Conservation (phyloP, 2,329 filamentous ascomycete genomes). For the Didymellaceae sp. region DNA sequence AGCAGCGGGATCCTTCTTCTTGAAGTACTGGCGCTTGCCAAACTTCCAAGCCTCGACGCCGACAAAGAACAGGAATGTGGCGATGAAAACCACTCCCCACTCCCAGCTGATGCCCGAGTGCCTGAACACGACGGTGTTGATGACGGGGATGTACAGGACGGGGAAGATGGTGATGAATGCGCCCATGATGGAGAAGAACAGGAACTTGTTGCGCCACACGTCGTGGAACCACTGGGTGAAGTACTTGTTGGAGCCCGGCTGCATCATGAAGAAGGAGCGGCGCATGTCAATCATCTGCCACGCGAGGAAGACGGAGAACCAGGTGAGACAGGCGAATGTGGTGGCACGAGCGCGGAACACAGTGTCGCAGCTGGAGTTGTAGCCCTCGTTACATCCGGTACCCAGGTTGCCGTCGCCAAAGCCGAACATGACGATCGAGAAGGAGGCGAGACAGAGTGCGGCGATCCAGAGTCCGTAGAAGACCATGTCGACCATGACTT, state of each 20-base stretch:
- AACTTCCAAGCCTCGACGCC: conserved; percentile 73
- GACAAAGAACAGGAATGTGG: conserved; percentile 67
- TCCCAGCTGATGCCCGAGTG: conserved; percentile 72
- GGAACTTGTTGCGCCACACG: conserved; percentile 74
- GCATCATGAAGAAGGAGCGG: conserved; percentile 76
- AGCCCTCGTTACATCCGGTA: conserved; percentile 40
- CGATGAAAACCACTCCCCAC: conserved; percentile 71
- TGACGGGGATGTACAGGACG: conserved; percentile 67
- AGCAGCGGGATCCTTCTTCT: conserved; percentile 30
- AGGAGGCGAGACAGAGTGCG: conserved; percentile 41
- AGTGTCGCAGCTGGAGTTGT: conserved; percentile 34
- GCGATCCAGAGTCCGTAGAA: conserved; percentile 46
- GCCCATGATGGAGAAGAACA: conserved; percentile 54
- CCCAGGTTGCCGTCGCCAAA: conserved; percentile 43
- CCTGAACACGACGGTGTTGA: conserved; percentile 70
- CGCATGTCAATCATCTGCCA: conserved; percentile 76
- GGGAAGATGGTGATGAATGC: conserved; percentile 42
- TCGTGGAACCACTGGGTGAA: conserved; percentile 67
- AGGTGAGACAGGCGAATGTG: conserved; percentile 75
- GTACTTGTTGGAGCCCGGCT: conserved; percentile 65
- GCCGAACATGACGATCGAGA: conserved; percentile 45
- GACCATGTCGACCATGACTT: conserved; percentile 46
- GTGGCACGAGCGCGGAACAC: conserved; percentile 67
- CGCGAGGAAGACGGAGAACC: conserved; percentile 76
- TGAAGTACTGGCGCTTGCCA: conserved; percentile 60